A percentile compares a stretch with the other conserved stretches of the same genome.
These are phyloP conservation scores for Monsonia emarginata DNA, from an alignment of 441 rosid genomes.

Conservation along the genomic window DNA sequence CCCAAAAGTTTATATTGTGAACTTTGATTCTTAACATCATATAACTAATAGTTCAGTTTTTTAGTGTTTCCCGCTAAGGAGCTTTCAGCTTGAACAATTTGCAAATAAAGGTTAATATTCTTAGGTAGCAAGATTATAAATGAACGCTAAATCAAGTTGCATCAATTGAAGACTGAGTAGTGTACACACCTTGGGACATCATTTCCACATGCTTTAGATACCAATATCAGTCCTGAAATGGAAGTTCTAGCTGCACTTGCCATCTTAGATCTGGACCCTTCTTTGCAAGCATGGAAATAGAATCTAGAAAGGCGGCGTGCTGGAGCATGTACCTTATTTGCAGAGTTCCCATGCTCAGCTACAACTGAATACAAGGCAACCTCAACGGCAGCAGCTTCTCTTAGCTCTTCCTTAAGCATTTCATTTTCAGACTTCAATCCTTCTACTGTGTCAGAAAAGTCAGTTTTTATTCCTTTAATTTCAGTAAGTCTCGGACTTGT, in stretches of 20 bases:
- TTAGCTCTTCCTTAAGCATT: constrained; percentile 75
- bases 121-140: background rate
- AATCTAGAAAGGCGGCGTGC: constrained; percentile 92
- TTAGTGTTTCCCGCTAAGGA: background rate
- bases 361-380: constrained; percentile 78
- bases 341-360: constrained; percentile 88
- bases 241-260: constrained; percentile 74
- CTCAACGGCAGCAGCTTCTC: constrained; percentile 92
- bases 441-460: constrained; percentile 45
- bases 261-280: constrained; percentile 43
- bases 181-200: constrained; percentile 76
- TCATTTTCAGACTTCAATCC: constrained; percentile 55
- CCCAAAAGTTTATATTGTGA: background rate
- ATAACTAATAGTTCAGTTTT: background rate
- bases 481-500: constrained; percentile 31
- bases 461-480: constrained; percentile 37
- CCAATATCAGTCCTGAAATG: constrained; percentile 67
- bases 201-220: constrained; percentile 88
- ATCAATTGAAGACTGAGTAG: background rate
- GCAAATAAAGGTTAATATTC: background rate
- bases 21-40: background rate
- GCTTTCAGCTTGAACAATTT: background rate
- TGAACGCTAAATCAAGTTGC: background rate
- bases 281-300: constrained; percentile 66
- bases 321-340: constrained; percentile 85